These are phyloP conservation scores for Kickxella alabastrina DNA, from an alignment of 192 early-diverging fungal species.

Conservation along the genomic window DNA sequence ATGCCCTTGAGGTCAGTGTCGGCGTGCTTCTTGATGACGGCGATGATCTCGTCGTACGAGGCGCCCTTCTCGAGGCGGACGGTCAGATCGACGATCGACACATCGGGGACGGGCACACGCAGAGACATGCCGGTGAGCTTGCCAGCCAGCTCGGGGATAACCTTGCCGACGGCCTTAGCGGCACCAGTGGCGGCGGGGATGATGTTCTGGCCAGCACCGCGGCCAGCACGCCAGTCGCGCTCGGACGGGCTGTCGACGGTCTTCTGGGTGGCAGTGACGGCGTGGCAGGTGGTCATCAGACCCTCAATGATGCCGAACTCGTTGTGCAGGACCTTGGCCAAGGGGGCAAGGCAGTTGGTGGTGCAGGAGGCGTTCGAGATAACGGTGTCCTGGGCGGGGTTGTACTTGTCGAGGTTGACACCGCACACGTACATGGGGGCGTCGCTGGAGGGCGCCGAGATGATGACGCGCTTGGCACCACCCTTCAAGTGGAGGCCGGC, in stretches of 20 bases:
- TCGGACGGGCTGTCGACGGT: constrained; percentile 96
- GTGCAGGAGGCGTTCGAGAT: constrained; percentile 99
- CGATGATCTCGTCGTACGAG: constrained; percentile 87
- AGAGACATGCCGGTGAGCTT: constrained; percentile 99
- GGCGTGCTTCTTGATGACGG: constrained; percentile 78
- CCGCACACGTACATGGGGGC: constrained; percentile 98
- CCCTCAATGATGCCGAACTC: constrained; percentile 95
- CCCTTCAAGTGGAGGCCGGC: constrained; percentile 81
- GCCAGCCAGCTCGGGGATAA: constrained; percentile 88
- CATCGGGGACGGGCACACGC: constrained; percentile 91
- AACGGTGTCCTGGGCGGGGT: constrained; percentile 69
- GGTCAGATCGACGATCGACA: constrained; percentile 97
- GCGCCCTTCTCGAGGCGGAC: constrained; percentile 87
- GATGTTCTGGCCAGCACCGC: constrained; percentile 96
- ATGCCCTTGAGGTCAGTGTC: constrained; percentile 84
- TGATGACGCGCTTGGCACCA: constrained; percentile 98
- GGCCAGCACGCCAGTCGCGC: constrained; percentile 97
- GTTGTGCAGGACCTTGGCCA: constrained; percentile 96
- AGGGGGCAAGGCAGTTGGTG: constrained; percentile 97
- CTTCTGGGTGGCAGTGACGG: constrained; percentile 99
- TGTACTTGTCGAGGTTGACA: constrained; percentile 96
- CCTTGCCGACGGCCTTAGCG: constrained; percentile 98
- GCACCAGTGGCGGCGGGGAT: constrained; percentile 97
- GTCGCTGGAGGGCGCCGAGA: constrained; percentile 93
- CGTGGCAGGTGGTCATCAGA: constrained; percentile 98